Base-by-base conservation (phyloP, 2,329 filamentous ascomycete genomes). In the Magnaporthiopsis poae region DNA sequence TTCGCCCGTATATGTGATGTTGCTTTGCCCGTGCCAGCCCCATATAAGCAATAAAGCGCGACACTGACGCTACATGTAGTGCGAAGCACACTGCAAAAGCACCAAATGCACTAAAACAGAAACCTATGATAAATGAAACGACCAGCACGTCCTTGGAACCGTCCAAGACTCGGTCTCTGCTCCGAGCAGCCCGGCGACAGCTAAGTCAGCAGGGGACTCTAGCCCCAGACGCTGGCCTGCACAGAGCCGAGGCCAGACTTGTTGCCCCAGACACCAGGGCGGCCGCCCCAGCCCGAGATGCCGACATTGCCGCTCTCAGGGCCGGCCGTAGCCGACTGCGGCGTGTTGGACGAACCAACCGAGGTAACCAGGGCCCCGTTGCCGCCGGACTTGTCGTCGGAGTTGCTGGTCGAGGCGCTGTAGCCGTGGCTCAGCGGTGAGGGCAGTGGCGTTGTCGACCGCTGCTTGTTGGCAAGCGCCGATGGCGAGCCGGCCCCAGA, bases 141-240 rank as follows among this genome's bases (percentile, higher is more conserved):
- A 62, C 11, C 33, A 62, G 11, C 61, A 11, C 25, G 61, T 35
- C 39, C 39, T 46, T 46, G 39, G 11, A 46, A 46, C 39, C 15
- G 39, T 18, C 39, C 13, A 2, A 46, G 39, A 18, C 3, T 46
- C 39, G 15, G 39, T 46, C 39, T 46, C 39, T 46, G 11, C 39
- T 18, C 15, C 13, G 39, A 15, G 39, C 15, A 13, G 13, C 39
- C 15, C 13, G 39, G 13, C 39, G 39, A 46, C 39, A 7, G 39
- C 39, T 46, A 18, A 13, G 60, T 35, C 12, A 36, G 25, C 29
- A 33, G 33, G 31, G 21, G 5, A 7, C 33, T 66, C 72, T 88
- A 97, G 72, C 93, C 93, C 93, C 93, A 98, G 71, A 97, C 94
- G 70, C 92, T 96, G 70, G 93, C 92, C 76, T 96, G 92, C 69